phyloP scores from a whole-genome alignment of 23 red algal species.

The Pyropia haitanensis region DNA sequence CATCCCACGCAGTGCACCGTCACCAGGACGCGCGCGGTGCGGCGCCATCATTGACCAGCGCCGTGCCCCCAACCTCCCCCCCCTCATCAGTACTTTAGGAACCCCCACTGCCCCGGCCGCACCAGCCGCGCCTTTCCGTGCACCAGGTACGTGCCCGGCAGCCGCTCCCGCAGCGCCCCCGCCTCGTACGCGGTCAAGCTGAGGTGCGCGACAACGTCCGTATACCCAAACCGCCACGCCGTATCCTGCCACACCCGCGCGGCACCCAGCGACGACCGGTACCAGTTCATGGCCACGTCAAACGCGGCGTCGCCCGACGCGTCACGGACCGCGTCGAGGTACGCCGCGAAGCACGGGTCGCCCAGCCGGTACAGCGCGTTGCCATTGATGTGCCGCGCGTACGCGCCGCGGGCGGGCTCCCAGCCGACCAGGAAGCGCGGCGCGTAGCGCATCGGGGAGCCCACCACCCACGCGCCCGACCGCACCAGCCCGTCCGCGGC shows the following conservation, averaged over 20 bases:
- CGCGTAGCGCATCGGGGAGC: conserved; percentile 69
- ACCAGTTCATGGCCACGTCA: conserved; percentile 67
- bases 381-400: conserved; percentile 80
- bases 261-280: conserved; percentile 22
- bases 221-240: conserved; percentile 64
- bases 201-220: conserved; percentile 50
- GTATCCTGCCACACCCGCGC: conserved; percentile 38
- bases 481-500: conserved; percentile 15
- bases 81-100: conserved; percentile 17
- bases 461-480: conserved; percentile 51
- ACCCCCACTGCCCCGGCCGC: conserved; percentile 7
- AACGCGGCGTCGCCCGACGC: conserved; percentile 63
- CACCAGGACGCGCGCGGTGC: too few species aligned
- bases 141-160: conserved; percentile 41
- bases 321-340: conserved; percentile 21
- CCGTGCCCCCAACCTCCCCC: too few species aligned
- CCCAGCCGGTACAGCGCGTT: conserved; percentile 71
- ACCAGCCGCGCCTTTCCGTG: conserved; percentile 64
- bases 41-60: too few species aligned
- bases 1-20: too few species aligned
- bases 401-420: conserved; percentile 65
- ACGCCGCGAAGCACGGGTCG: conserved; percentile 66
- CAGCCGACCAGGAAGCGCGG: conserved; percentile 43
- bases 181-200: conserved; percentile 27
- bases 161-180: conserved; percentile 6